Base-by-base conservation (phyloP, 2,329 filamentous ascomycete species). In the Albophoma yamanashiensis region DNA sequence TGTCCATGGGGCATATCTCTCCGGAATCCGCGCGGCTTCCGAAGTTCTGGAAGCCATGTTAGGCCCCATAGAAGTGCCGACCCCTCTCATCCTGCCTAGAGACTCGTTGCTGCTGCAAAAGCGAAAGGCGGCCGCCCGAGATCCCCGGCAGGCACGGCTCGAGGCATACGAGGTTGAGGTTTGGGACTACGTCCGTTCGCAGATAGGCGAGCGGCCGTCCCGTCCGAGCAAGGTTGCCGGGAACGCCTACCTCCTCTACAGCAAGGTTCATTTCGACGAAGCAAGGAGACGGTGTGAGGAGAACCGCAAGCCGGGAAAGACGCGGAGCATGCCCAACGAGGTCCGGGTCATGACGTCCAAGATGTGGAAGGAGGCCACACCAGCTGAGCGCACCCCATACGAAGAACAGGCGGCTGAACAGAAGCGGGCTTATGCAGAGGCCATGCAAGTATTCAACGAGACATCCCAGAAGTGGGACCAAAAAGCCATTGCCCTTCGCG, bases 1-100 rank as follows among this genome's bases (percentile, higher is more conserved):
- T 2, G 94, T 99, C 0, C 94, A 99, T 66, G 94, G 94, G 7
- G 95, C 94, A 11, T 99, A 97, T 70, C 79, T 99, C 4, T 97
- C 94, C 2, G 95, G 94, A 3, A 79, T 99, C 7, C 87, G 94
- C 57, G 94, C 89, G 4, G 94, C 94, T 14, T 88, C 89, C 3
- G 92, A 97, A 69, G 83, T 99, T 2, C 78, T 96, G 43, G 87
- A 93, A 59, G 78, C 84, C 3, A 83, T 97, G 71, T 79, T 94
- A 39, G 94, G 94, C 1, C 87, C 91, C 0, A 91, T 99, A 61
- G 77, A 87, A 53, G 78, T 96, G 14, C 89, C 89, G 0, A 79
- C 79, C 4, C 92, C 92, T 1, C 80, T 99, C 3, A 83, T 97
- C 22, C 81, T 85, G 61, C 79, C 87, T 63, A 85, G 88, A 68